phyloP scores from a whole-genome alignment of 805 yeast genomes.

The Wickerhamomyces mucosus region DNA sequence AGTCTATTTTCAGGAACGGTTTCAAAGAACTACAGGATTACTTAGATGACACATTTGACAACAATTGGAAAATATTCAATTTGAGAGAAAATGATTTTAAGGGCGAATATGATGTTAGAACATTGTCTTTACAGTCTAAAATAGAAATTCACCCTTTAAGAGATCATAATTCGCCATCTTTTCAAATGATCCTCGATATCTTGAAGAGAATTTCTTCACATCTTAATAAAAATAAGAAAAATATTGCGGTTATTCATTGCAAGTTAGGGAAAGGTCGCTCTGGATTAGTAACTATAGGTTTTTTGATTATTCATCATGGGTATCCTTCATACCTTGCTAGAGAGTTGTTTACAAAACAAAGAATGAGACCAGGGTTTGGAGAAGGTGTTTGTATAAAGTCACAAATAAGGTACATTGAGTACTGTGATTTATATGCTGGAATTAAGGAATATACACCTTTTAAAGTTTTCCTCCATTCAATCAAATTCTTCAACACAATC shows the following conservation, averaged over 20 bases:
- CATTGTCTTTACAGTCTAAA: conserved; percentile 2
- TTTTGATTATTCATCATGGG: conserved; percentile 42
- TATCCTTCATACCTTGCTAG: conserved; percentile 37
- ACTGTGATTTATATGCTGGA: conserved; percentile 24
- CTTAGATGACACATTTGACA: conserved; percentile 36
- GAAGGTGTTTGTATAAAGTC: conserved; percentile 64
- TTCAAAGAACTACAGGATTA: conserved; percentile 40
- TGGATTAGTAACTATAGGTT: conserved; percentile 67
- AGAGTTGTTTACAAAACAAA: conserved; percentile 38
- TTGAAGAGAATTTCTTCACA: conserved; percentile 37
- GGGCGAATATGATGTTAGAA: conserved; percentile 24
- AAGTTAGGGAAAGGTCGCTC: conserved; percentile 90
- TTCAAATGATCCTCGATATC: conserved; percentile 36
- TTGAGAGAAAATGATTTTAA: conserved; percentile 53
- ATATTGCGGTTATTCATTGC: conserved; percentile 73
- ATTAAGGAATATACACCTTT: neutral
- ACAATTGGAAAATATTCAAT: conserved; percentile 67
- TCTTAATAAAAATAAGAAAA: conserved; percentile 23
- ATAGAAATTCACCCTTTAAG: conserved; percentile 39
- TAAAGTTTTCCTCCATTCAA: neutral
- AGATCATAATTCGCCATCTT: conserved; percentile 74
- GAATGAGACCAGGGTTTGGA: conserved; percentile 50
- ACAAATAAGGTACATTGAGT: conserved; percentile 58
- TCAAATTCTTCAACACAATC: too few species aligned
- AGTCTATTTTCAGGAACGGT: conserved; percentile 41